Conservation (phyloP, 768 basidiomycete species). For the Pholiota molesta region DNA sequence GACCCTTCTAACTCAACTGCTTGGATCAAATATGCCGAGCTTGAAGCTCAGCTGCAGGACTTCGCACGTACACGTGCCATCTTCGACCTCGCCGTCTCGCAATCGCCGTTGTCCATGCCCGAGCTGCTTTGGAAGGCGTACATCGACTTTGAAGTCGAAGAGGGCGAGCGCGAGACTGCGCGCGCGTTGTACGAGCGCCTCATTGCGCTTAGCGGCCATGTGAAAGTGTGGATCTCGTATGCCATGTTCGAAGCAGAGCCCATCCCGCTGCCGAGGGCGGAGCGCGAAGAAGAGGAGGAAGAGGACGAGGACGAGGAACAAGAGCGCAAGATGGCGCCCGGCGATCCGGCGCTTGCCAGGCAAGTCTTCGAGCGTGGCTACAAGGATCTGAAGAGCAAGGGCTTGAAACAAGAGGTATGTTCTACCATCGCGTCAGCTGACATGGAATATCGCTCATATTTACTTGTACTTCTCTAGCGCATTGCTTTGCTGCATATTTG, state of each 20-base stretch:
- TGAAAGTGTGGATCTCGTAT: constrained; percentile 97
- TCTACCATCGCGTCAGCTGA: background rate
- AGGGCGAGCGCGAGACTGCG: constrained; percentile 86
- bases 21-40: constrained; percentile 96
- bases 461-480: constrained; percentile 52
- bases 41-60: constrained; percentile 87
- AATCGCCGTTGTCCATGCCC: constrained; percentile 89
- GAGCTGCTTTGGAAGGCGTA: constrained; percentile 94
- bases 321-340: constrained; percentile 69
- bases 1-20: constrained; percentile 90
- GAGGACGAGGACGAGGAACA: constrained; percentile 58
- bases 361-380: constrained; percentile 87
- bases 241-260: constrained; percentile 89
- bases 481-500: constrained; percentile 92
- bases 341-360: constrained; percentile 70
- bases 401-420: constrained; percentile 84
- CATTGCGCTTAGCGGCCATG: constrained; percentile 83
- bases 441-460: constrained; percentile 4
- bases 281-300: constrained; percentile 68
- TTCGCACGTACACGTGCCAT: constrained; percentile 89
- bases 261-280: constrained; percentile 63
- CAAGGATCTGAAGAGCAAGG: constrained; percentile 79
- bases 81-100: constrained; percentile 88
- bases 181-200: constrained; percentile 90
- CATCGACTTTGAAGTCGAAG: constrained; percentile 95